These are phyloP conservation scores for Salvia splendens DNA, from an alignment of 257 asterid genomes.

Conservation along the genomic window DNA sequence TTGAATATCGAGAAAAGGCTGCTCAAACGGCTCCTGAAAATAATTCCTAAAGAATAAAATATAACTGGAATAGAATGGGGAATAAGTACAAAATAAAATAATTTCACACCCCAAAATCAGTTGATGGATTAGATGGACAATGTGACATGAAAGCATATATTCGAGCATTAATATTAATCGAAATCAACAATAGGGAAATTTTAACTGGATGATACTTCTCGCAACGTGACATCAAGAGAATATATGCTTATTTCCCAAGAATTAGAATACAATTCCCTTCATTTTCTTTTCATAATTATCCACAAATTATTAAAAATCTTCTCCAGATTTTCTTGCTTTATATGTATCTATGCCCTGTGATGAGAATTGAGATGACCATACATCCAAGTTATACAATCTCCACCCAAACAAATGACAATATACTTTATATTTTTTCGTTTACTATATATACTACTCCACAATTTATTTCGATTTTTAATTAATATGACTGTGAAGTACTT, in stretches of 20 bases:
- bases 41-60: too few species aligned
- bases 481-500: too few species aligned
- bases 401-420: background rate
- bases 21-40: too few species aligned
- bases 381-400: background rate
- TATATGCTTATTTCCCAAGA: slow-evolving; percentile 31
- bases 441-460: background rate
- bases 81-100: slow-evolving; percentile 4
- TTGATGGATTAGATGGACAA: slow-evolving; percentile 17
- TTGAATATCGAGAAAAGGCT: too few species aligned
- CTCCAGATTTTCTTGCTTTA: slow-evolving; percentile 14
- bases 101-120: slow-evolving; percentile 1
- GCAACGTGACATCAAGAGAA: slow-evolving; percentile 35
- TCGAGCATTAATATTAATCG: background rate
- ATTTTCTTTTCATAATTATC: slow-evolving; percentile 25
- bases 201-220: slow-evolving; percentile 9
- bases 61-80: background rate
- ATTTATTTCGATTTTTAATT: background rate
- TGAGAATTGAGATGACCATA: too few species aligned
- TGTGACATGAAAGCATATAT: slow-evolving; percentile 36
- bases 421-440: background rate
- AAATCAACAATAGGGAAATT: background rate
- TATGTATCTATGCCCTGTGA: background rate
- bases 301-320: slow-evolving; percentile 17
- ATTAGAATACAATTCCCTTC: slow-evolving; percentile 30